Percentiles rank a stretch among this genome's conserved stretches.
Conservation (phyloP, 2,329 filamentous ascomycete species). For the Metarhizium rileyi region DNA sequence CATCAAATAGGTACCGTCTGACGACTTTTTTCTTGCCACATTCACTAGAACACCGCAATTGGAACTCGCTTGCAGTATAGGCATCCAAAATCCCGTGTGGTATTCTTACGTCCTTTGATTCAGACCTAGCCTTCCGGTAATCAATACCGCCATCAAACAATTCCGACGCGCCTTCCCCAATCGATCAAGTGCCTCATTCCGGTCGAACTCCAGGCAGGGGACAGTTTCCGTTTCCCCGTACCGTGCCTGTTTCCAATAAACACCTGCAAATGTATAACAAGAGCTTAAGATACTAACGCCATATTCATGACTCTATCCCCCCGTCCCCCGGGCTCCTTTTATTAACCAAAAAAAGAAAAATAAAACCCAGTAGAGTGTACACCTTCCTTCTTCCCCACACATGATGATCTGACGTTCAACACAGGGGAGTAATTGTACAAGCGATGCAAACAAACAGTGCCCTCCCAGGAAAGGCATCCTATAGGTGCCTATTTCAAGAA, state of each 20-base stretch:
- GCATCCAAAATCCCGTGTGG: not conserved
- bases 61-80: no score
- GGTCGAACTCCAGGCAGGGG: not conserved
- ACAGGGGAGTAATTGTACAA: conserved; percentile 4
- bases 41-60: no score
- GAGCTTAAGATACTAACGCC: not conserved
- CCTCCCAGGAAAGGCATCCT: not conserved
- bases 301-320: conserved; percentile 1
- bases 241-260: not conserved
- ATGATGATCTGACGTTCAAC: not conserved
- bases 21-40: no score
- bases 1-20: no score
- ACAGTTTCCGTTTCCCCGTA: not conserved
- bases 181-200: not conserved
- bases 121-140: not conserved
- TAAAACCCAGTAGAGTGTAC: not conserved
- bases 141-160: not conserved
- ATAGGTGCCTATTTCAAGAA: no score
- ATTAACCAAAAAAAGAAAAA: not conserved
- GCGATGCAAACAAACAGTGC: conserved; percentile 1
- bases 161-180: not conserved
- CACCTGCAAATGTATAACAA: not conserved
- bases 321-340: not conserved
- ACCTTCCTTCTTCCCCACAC: not conserved
- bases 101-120: not conserved